A percentile compares a stretch with the other conserved stretches of the same genome.
Evolutionary conservation across 2,329 filamentous ascomycete genomes (phyloP).

Genomic region (Penicillium verrucosum): DNA sequence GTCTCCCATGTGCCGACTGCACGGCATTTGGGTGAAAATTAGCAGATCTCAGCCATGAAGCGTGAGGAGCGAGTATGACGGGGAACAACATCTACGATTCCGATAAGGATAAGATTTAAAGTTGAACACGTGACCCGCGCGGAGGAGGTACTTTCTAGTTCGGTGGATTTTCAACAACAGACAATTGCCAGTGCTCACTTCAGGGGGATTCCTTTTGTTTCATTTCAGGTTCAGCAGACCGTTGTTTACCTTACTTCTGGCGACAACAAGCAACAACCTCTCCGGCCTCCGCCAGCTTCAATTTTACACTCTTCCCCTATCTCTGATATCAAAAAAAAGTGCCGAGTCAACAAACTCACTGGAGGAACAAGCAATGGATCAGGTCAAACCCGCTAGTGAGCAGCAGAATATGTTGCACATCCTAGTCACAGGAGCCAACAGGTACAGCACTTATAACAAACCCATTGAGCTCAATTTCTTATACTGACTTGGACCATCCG

Average conservation of each 20-base stretch:
- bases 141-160: not conserved
- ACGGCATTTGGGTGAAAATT: slow-evolving; percentile 10
- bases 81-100: not conserved
- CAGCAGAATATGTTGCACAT: slow-evolving; percentile 44
- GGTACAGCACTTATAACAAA: slow-evolving; percentile 50
- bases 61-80: not conserved
- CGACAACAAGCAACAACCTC: not conserved
- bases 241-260: not conserved
- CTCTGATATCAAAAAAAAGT: slow-evolving; percentile 10
- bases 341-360: slow-evolving; percentile 5
- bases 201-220: not conserved
- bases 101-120: slow-evolving; percentile 8
- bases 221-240: not conserved
- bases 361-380: slow-evolving; percentile 15
- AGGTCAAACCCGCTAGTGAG: slow-evolving; percentile 7
- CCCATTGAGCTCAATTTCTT: not conserved
- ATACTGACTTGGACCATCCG: slow-evolving; percentile 10
- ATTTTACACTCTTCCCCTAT: not conserved
- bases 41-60: not conserved
- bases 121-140: not conserved
- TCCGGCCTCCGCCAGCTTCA: not conserved
- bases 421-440: slow-evolving; percentile 82
- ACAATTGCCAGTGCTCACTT: not conserved
- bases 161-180: not conserved
- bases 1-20: slow-evolving; percentile 16